Percentiles rank a stretch among this genome's conserved stretches.
These are phyloP conservation scores for Orbilia ellipsospora DNA, from an alignment of 2,329 filamentous ascomycete genomes.

Conservation along the genomic window DNA sequence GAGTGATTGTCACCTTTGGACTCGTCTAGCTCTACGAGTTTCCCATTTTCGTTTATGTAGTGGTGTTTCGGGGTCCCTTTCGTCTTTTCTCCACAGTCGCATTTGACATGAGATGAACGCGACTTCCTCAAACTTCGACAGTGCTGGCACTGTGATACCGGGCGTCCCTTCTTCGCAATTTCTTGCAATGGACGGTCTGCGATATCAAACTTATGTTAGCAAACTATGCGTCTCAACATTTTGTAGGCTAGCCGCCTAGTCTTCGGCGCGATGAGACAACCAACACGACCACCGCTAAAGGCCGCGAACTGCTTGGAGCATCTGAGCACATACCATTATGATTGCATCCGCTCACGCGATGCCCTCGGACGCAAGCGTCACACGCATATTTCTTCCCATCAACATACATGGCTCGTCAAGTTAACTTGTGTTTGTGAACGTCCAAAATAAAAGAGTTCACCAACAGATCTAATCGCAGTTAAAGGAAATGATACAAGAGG, in stretches of 20 bases:
- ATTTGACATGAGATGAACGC: conserved; percentile 92
- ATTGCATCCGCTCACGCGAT: conserved; percentile 98
- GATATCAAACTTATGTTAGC: conserved; percentile 43
- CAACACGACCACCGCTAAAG: conserved; percentile 9
- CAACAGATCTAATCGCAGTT: conserved; percentile 43
- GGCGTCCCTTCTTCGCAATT: conserved; percentile 97
- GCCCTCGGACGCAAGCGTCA: conserved; percentile 96
- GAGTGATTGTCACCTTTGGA: conserved; percentile 44
- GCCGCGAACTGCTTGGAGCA: conserved; percentile 32
- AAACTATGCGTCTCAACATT: conserved; percentile 39
- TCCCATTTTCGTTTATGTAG: conserved; percentile 55
- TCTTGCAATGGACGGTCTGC: conserved; percentile 89
- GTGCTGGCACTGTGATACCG: conserved; percentile 96
- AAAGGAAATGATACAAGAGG: conserved; percentile 59
- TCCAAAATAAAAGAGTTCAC: conserved; percentile 44
- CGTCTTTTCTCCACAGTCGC: conserved; percentile 94
- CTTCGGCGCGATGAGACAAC: conserved; percentile 48
- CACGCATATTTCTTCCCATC: conserved; percentile 98
- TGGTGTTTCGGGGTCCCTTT: conserved; percentile 60
- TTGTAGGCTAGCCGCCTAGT: conserved; percentile 12
- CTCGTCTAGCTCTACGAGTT: conserved; percentile 51
- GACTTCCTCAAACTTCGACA: conserved; percentile 97
- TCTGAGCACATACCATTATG: conserved; percentile 79
- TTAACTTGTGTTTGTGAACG: conserved; percentile 58
- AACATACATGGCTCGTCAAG: conserved; percentile 73